phyloP scores from a whole-genome alignment of 73 alveolate species.

The Paramecium primaurelia region DNA sequence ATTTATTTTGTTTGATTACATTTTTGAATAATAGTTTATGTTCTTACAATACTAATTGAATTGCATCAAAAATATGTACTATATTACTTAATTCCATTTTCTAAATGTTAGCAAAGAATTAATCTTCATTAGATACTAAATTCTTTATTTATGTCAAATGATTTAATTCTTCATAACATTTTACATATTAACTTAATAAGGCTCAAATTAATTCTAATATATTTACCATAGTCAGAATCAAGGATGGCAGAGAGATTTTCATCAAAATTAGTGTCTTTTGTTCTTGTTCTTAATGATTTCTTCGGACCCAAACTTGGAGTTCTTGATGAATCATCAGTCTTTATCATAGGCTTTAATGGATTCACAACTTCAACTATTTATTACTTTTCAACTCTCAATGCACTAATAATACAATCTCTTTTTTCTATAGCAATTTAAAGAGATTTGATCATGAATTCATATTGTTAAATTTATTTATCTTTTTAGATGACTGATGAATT shows the following conservation, averaged over 20 bases:
- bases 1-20: constrained; percentile 4
- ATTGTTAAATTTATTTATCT: constrained; percentile 35
- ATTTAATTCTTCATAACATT: background rate
- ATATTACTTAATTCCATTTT: constrained; percentile 21
- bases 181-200: background rate
- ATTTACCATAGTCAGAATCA: constrained; percentile 24
- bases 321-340: constrained; percentile 24
- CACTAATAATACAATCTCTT: constrained; percentile 44
- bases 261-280: constrained; percentile 42
- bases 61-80: constrained; percentile 32
- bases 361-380: background rate
- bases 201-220: background rate
- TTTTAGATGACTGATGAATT: background rate
- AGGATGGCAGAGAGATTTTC: background rate
- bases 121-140: constrained; percentile 22
- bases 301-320: background rate
- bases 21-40: constrained; percentile 17
- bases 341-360: background rate
- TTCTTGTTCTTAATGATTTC: background rate
- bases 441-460: constrained; percentile 45
- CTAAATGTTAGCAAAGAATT: background rate
- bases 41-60: background rate
- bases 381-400: constrained; percentile 13
- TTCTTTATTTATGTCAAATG: background rate
- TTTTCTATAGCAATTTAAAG: constrained; percentile 40